Base-by-base conservation (phyloP, 805 yeast genomes). In the Hemisphaericaspora nanyangensis region DNA sequence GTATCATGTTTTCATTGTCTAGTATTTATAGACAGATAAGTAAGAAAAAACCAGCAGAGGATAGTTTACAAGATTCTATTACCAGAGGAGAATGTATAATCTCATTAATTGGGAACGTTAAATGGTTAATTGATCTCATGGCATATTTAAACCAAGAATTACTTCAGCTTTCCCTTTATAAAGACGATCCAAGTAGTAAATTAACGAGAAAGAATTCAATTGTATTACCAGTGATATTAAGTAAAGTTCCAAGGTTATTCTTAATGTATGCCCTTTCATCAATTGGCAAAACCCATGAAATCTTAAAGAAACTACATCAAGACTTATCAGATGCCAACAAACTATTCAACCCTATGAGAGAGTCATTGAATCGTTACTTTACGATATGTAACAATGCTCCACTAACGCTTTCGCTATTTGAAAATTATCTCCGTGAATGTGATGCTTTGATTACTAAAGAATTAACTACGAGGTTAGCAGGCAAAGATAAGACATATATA, bases 51-150 rank as follows among this genome's bases (percentile, higher is more conserved):
- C 71, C 73, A 5, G 54, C 66, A 2, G 70, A 72, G 27, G 84
- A 80, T 44, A 68, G 68, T 15, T 54, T 74, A 33, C 75, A 68
- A 43, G 82, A 79, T 38, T 70, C 80, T 1, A 66, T 74, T 17
- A 65, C 72, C 7, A 68, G 88, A 47, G 82, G 81, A 27, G 89
- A 83, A 49, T 70, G 79, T 44, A 70, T 84, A 3, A 65, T 81
- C 31, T 63, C 68, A 13, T 66, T 80, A 8, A 60, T 86, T n/a
- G 97, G 97, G 0, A 77, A 84, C 29, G 78, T 85, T 7, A 77
- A 87, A 50, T 91, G 97, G 96, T 75, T 86, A 48, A 74, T 87
- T 24, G 96, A 89, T 55, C 77, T 87, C 44, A 69, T 87, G 39
- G 77, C 82, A 1, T 79, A 77, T 45, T 56, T 86, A 29, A 77